Evolutionary conservation across 148 eudicot genomes (phyloP), one percentile per base, ranked within the genome.

Genomic region (Vaccinium vitisidaea): DNA sequence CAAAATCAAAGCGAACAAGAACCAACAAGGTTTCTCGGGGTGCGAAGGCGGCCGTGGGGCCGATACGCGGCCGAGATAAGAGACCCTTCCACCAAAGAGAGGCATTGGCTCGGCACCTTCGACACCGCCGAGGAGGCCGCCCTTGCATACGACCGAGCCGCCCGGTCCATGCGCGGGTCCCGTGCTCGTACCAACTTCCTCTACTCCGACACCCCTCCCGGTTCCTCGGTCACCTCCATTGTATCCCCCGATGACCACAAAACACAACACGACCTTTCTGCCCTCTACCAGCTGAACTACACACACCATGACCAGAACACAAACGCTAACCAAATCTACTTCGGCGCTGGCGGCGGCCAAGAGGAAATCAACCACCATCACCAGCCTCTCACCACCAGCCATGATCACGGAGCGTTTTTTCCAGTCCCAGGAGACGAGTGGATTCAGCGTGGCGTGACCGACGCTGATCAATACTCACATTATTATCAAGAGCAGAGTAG

Each of bases 41-140:
- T 88, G 5, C 55, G 90, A 16, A 84, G 88, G 36, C 25, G 90
- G 67, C 90, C 90, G 0, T 88, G 90, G 90, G 90, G 90, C 27
- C 56, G 90, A 4, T 88, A 88, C 13, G 90, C 90, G 0, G 87
- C 90, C 0, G 90, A 88, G 86, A 88, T 88, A 84, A 69, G 90
- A 4, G 90, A 88, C 71, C 90, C 90, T 0, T 43, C 85, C 3
- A 88, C 90, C 25, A 88, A 88, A 58, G 88, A 88, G 77, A 85
- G 90, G 48, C 90, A 88, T 61, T 88, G 90, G 90, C 86, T 88
- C 16, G 90, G 90, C 19, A 88, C 90, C 39, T 88, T 88, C 81
- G 88, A 88, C 87, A 88, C 90, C 1, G 90, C 90, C 0, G 90
- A 88, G 86, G 88, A 88, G 69, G 90, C 90, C 16, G 90, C 90